These are phyloP conservation scores for Cercophora samala DNA, from an alignment of 495 filamentous ascomycete genomes.

Conservation along the genomic window DNA sequence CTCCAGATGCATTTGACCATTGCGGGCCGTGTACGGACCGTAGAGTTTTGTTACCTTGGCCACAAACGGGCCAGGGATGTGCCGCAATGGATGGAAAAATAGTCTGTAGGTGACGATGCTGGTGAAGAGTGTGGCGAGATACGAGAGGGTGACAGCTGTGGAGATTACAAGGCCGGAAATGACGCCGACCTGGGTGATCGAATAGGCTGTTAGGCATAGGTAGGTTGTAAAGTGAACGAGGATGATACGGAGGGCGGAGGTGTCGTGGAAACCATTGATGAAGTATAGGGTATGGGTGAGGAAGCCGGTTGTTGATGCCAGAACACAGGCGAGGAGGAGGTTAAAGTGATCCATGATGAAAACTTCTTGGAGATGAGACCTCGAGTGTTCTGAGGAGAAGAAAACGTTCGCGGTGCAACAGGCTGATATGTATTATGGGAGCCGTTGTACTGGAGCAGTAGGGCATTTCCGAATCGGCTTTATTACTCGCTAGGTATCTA, in stretches of 20 bases:
- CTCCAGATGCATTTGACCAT: constrained; percentile 35
- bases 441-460: background rate
- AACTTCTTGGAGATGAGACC: background rate
- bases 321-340: background rate
- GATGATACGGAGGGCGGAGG: constrained; percentile 10
- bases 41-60: constrained; percentile 42
- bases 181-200: background rate
- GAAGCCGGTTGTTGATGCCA: constrained; percentile 14
- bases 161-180: background rate
- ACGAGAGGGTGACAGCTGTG: constrained; percentile 15
- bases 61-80: constrained; percentile 44
- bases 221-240: constrained; percentile 8
- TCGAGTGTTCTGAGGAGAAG: too few relatives aligned
- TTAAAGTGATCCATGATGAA: background rate
- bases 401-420: too few relatives aligned
- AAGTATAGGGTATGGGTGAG: constrained; percentile 23
- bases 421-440: background rate
- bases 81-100: constrained; percentile 46
- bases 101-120: constrained; percentile 47
- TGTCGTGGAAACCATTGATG: constrained; percentile 20
- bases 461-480: background rate
- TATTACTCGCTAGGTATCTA: background rate
- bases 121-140: constrained; percentile 36
- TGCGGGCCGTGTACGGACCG: constrained; percentile 21
- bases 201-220: background rate